Conservation (phyloP, 306 rosid genomes). For the Cucurbita maxima region DNA sequence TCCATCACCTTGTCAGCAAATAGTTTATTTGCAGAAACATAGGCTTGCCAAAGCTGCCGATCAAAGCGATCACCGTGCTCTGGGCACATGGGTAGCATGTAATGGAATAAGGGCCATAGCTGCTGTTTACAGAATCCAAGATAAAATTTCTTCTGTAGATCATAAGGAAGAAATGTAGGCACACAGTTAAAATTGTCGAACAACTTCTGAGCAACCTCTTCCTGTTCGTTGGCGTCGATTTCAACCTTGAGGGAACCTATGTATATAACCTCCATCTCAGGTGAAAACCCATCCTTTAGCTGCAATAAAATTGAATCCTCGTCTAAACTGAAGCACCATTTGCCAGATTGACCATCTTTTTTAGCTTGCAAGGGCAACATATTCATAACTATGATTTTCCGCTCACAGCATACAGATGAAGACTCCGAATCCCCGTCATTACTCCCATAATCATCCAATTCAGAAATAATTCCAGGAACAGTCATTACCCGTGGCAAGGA, state of each 20-base stretch:
- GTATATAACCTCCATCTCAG: slow-evolving; percentile 8
- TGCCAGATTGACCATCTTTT: slow-evolving; percentile 6
- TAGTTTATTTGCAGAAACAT: slow-evolving; percentile 14
- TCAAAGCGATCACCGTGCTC: slow-evolving; percentile 14
- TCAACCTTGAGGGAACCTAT: slow-evolving; percentile 16
- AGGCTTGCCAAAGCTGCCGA: slow-evolving; percentile 12
- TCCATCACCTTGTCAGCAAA: slow-evolving; percentile 15
- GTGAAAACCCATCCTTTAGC: slow-evolving; percentile 9
- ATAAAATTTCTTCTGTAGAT: slow-evolving; percentile 12
- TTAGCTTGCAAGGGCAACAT: slow-evolving; percentile 15
- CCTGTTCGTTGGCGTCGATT: slow-evolving; percentile 8
- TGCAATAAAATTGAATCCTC: slow-evolving; percentile 14
- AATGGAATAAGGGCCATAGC: slow-evolving; percentile 16
- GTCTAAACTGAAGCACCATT: slow-evolving; percentile 15
- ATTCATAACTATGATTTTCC: slow-evolving; percentile 11
- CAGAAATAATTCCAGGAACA: slow-evolving; percentile 15
- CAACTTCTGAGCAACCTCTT: slow-evolving; percentile 13
- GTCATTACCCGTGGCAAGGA: slow-evolving; percentile 13
- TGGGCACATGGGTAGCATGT: slow-evolving; percentile 17
- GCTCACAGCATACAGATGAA: slow-evolving; percentile 7
- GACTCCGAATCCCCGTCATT: slow-evolving; percentile 11
- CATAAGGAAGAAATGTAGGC: slow-evolving; percentile 14
- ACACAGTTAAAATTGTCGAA: slow-evolving; percentile 7
- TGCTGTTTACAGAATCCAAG: slow-evolving; percentile 14
- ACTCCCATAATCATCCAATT: slow-evolving; percentile 10